Base-by-base conservation (phyloP, 768 basidiomycete species). In the Boletellus emodensis region DNA sequence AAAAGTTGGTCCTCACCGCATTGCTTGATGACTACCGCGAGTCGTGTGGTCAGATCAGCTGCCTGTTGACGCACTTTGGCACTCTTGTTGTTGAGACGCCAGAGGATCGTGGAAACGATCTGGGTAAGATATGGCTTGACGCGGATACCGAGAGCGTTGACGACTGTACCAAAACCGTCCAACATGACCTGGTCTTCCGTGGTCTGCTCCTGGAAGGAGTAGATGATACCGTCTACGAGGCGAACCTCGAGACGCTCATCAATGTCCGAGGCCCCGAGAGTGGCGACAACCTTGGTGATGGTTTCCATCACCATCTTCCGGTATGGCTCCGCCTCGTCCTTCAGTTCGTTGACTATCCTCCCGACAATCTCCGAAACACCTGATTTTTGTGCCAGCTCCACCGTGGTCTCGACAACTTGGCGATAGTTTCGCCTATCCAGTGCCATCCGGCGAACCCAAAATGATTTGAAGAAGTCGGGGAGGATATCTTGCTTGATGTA, bases 221-320 rank as follows among this genome's bases (percentile, higher is more conserved):
- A 97, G 71, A 98, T 97, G 72, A 99, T 98, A 34, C 96, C 95
- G 61, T 99, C 96, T 24, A 98, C 90, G 12, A 99, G 81, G 49
- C 90, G 81, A 28, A 94, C 83, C 70, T 99, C 95, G 38, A 99
- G 77, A 47, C 94, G 79, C 71, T 98, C 95, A 63, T 98, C 96
- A 44, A 98, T 89, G 63, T 98, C 95, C 0, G 95, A 90, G n/a
- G 95, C 94, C 44, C 96, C 94, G 2, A 95, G 82, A 6, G 86
- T 89, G 14, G 87, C 84, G 44, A 99, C 78, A 41, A 99, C 96
- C 68, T 96, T 95, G 18, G 93, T 97, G 59, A 98, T 96, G 0
- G 96, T 98, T 74, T 99, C 96, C 96, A 99, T 99, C 12, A 96
- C 94, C 96, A 99, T 99, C 80, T 98, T 98, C 57, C 94, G 76